Conservation (phyloP, 306 rosid genomes). For the Prosopis cineraria region DNA sequence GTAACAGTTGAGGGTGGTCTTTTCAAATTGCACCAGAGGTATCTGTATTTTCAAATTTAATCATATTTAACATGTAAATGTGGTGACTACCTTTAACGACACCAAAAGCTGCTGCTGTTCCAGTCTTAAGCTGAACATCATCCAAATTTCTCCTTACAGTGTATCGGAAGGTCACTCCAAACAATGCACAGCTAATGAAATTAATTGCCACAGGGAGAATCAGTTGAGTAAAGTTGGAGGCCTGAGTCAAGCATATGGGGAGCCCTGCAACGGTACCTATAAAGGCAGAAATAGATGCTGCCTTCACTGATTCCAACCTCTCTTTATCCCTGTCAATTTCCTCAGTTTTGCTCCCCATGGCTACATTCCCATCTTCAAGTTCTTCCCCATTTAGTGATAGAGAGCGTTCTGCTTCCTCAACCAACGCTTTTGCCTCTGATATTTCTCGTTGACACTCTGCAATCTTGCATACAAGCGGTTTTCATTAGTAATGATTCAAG, state of each 20-base stretch:
- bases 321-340: conserved; percentile 61
- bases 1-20: not conserved
- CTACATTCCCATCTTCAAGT: conserved; percentile 29
- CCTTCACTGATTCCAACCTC: conserved; percentile 75
- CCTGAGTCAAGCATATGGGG: conserved; percentile 65
- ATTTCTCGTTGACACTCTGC: conserved; percentile 84
- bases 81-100: conserved; percentile 72
- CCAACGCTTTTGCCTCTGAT: conserved; percentile 68
- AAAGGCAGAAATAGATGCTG: conserved; percentile 70
- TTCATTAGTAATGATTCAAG: conserved; percentile 10
- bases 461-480: conserved; percentile 48
- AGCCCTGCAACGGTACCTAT: conserved; percentile 69
- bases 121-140: conserved; percentile 79
- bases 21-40: not conserved
- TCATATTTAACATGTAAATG: not conserved
- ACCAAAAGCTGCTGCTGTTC: conserved; percentile 82
- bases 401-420: conserved; percentile 74
- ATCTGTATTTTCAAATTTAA: not conserved
- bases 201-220: conserved; percentile 66
- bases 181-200: conserved; percentile 68
- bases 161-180: conserved; percentile 82
- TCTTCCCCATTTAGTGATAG: conserved; percentile 44
- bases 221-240: conserved; percentile 49
- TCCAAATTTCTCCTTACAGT: conserved; percentile 74
- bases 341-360: conserved; percentile 31